Percentiles rank a stretch among this genome's conserved stretches.
Evolutionary conservation across 305 asterid genomes (phyloP).

Genomic region (Ilex paraguariensis): DNA sequence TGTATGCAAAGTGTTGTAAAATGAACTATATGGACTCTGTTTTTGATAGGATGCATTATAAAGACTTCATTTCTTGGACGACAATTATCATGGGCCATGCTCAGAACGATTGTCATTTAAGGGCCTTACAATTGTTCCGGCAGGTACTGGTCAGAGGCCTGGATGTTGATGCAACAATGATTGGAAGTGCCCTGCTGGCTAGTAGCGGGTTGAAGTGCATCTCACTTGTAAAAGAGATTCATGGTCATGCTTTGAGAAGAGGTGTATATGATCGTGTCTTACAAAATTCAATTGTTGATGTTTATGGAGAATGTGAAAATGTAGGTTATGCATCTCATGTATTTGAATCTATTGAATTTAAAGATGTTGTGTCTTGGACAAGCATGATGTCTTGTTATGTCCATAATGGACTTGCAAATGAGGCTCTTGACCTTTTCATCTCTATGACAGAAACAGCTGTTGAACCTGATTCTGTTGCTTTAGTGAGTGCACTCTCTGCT

Average conservation of each 20-base stretch:
- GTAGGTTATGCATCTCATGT: constrained; percentile 40
- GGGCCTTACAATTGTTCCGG: constrained; percentile 46
- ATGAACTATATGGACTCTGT: constrained; percentile 49
- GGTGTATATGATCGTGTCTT: constrained; percentile 39
- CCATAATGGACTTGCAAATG: constrained; percentile 54
- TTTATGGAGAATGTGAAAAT: constrained; percentile 64
- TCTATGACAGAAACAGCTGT: constrained; percentile 45
- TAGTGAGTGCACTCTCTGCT: constrained; percentile 55
- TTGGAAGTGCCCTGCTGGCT: constrained; percentile 68
- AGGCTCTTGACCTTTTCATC: constrained; percentile 60
- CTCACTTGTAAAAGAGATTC: constrained; percentile 58
- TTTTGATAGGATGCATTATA: constrained; percentile 42
- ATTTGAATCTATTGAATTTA: constrained; percentile 37
- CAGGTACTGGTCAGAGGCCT: constrained; percentile 31
- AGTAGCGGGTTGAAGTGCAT: constrained; percentile 50
- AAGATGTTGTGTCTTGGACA: constrained; percentile 72
- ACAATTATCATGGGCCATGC: constrained; percentile 67
- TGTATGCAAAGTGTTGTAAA: constrained; percentile 86
- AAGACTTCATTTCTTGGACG: constrained; percentile 75
- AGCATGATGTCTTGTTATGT: constrained; percentile 70
- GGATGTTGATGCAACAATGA: constrained; percentile 48
- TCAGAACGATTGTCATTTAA: constrained; percentile 36
- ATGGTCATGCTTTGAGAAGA: constrained; percentile 48
- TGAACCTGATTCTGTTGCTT: constrained; percentile 57
- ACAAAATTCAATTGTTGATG: constrained; percentile 53